Evolutionary conservation across 441 rosid species (phyloP), one percentile per base, ranked within the genome.

Genomic region (Populus hybrid): DNA sequence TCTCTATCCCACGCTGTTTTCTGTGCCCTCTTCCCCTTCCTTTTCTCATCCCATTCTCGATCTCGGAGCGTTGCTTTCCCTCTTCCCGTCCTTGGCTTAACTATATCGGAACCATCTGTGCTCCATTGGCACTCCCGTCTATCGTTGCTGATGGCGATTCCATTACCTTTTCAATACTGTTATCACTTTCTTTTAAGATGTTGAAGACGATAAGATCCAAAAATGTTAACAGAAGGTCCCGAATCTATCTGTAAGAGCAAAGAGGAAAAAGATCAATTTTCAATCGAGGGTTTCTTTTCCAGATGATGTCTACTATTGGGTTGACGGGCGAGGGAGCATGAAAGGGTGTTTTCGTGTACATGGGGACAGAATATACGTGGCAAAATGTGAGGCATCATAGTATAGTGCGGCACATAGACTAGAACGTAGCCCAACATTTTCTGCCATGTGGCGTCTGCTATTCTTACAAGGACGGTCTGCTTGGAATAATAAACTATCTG

Each of bases 1-100:
- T 42, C 73, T 1, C 75, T 35, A 35, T 30, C 32, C 32, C 3
- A 8, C 38, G 38, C 38, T 4, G 83, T 78, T 78, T 86, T 82
- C 82, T n/a, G 83, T 80, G 78, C 82, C 81, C 71, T 38, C 72
- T 40, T n/a, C 42, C 70, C 28, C 12, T 54, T 32, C 35, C 23
- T 32, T 18, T 65, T 38, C 23, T 9, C 23, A 11, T 38, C 35
- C 54, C 10, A 50, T 16, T 66, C 23, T 23, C 40, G 18, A 6
- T 7, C 38, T 5, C 38, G 38, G 38, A 35, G 38, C 38, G 38
- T 35, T 5, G 8, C 46, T 35, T 35, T 7, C 6, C 6, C 38
- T 35, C 38, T 6, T 35, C 38, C 46, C 12, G 46, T 38, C 46
- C 46, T 38, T 38, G 2, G 46, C 46, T 38, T 38, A 38, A 10